Evolutionary conservation across 352 stramenopile genomes (phyloP), one percentile per base, ranked within the genome.

Genomic region (Aphanomyces invadans): DNA sequence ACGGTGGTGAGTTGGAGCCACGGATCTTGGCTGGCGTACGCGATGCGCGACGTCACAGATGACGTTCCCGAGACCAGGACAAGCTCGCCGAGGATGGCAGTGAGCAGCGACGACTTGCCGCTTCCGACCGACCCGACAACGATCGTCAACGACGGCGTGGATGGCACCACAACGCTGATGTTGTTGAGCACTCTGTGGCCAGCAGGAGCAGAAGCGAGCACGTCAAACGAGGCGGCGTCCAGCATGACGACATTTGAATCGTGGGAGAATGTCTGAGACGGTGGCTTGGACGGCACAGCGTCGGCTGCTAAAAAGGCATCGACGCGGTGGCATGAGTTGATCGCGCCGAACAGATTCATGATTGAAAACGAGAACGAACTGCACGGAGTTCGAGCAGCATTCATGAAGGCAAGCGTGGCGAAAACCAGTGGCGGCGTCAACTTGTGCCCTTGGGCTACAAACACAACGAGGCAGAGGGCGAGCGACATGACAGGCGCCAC

Each of bases 71-170:
- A 2, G 7, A 33, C 31, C 39, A 73, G 48, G 4, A 69, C 66
- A 71, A 84, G 82, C 32, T 83, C 76, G 19, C 75, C 75, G 0
- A 83, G 69, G 32, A 85, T n/a, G 0, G 76, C 75, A 39, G 70
- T 71, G 42, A 86, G 29, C 33, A 93, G 76, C 23, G 79, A 89
- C 9, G 83, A 89, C 65, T 90, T 90, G 36, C 81, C 81, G 25
- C 71, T 76, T 12, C 78, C 76, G 9, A 85, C 75, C 19, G 73
- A 74, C 12, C 83, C 81, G 53, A 90, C 81, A n/a, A 91, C 60
- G 26, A 74, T 79, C 51, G 81, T 75, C 2, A 89, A 32, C 36
- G 88, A 70, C 4, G 86, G 66, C 4, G 88, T 90, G 0, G 70
- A 69, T 25, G 76, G 69, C 49, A 77, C 85, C 31, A 88, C 71